Evolutionary conservation across 768 basidiomycete species (phyloP), one percentile per base, ranked within the genome.

Genomic region (Obba rivulosa): DNA sequence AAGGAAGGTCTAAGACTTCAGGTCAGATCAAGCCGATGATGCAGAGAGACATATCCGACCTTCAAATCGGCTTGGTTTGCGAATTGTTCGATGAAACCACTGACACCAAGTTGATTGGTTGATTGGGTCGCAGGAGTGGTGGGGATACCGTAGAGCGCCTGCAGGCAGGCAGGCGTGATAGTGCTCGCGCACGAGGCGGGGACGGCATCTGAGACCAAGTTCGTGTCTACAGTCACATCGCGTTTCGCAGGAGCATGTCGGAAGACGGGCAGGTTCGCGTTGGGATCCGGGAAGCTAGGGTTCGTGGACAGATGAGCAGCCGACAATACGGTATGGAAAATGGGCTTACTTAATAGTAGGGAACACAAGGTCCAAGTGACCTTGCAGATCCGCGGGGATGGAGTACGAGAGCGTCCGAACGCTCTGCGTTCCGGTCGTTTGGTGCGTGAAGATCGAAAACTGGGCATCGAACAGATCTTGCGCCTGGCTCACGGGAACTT

Each of bases 1-100:
- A 10, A 53, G 78, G 83, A 80, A 38, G 74, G 69, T 23, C 86
- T 70, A 18, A 31, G n/a, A 31, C 28, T 5, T 7, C 13, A 31
- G 5, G 13, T 31, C 28, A 31, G 28, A 5, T 31, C 28, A 31
- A 5, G 28, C 13, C 28, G 5, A 13, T 7, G 28, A 31, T 31
- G 7, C 28, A 13, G 28, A 31, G 7, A 31, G n/a, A n/a, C n/a
- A 31, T 31, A 31, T 31, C 13, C 13, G 28, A 64, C 62, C 49
- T 46, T 46, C 10, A 65, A 48, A 46, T 69, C 68, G 16, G 54
- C 54, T n/a, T 59, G 40, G 44, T 66, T 62, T 4, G 65, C 63
- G 34, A 56, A 68, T 40, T 67, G 61, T 0, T 62, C 50, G 36
- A 63, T 58, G 52, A 60, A 64, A 18, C 68, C 69, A 20, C 62